These are phyloP conservation scores for Penicillium riverlandense DNA, from an alignment of 495 filamentous ascomycete species.

Conservation along the genomic window DNA sequence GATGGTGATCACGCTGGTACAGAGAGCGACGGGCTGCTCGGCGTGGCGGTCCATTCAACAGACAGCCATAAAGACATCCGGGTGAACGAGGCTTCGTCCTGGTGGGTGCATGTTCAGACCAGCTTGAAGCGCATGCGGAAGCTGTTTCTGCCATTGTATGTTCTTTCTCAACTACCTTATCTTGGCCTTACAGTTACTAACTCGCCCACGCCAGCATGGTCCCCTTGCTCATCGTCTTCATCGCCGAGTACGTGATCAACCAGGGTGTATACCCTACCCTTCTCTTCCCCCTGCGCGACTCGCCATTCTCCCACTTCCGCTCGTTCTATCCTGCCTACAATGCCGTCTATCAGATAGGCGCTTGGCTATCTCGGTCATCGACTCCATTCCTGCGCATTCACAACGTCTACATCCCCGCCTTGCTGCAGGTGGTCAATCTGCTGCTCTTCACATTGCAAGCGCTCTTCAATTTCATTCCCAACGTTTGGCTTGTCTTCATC, in stretches of 20 bases:
- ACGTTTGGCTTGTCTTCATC: slow-evolving; percentile 71
- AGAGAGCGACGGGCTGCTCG: slow-evolving; percentile 35
- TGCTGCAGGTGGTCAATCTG: slow-evolving; percentile 81
- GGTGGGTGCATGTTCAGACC: slow-evolving; percentile 31
- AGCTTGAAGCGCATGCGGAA: slow-evolving; percentile 46
- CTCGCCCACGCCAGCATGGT: slow-evolving; percentile 58
- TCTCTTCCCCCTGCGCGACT: slow-evolving; percentile 68
- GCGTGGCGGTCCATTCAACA: slow-evolving; percentile 16
- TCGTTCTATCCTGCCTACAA: slow-evolving; percentile 92
- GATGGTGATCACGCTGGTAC: slow-evolving; percentile 24
- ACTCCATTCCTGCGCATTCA: slow-evolving; percentile 79
- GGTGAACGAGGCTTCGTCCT: background rate
- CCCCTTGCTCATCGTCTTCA: slow-evolving; percentile 83
- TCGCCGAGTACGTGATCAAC: slow-evolving; percentile 95
- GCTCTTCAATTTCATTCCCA: slow-evolving; percentile 71
- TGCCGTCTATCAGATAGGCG: slow-evolving; percentile 87
- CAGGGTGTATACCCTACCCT: slow-evolving; percentile 85
- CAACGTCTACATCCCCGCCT: slow-evolving; percentile 69
- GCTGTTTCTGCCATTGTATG: slow-evolving; percentile 64
- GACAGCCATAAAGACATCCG: slow-evolving; percentile 15
- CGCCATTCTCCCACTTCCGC: slow-evolving; percentile 74
- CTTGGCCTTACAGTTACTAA: slow-evolving; percentile 8
- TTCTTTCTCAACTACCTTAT: background rate
- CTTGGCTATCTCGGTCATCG: slow-evolving; percentile 89
- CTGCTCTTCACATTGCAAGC: slow-evolving; percentile 66